phyloP scores from a whole-genome alignment of 257 asterid genomes.

The Buddleja alternifolia region DNA sequence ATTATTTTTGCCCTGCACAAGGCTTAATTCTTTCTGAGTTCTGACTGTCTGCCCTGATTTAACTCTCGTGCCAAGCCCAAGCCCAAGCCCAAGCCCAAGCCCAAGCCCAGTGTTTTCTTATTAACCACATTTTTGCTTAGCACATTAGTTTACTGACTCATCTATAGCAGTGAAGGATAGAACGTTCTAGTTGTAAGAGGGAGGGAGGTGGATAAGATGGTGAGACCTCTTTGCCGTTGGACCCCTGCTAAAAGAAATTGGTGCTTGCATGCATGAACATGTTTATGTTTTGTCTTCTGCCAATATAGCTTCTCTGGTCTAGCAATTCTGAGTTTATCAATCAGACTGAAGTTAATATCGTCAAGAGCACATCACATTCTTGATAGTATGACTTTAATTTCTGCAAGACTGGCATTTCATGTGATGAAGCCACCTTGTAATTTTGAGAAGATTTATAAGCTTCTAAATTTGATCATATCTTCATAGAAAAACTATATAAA shows the following conservation, averaged over 20 bases:
- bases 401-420: neutral
- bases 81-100: neutral
- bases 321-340: neutral
- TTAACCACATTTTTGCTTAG: neutral
- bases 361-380: neutral
- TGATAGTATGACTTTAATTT: neutral
- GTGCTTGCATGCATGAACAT: neutral
- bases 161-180: neutral
- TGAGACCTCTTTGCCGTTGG: neutral
- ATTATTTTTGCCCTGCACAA: neutral
- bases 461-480: neutral
- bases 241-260: neutral
- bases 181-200: neutral
- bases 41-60: no score
- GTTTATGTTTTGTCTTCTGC: neutral
- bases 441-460: neutral
- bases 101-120: neutral
- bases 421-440: neutral
- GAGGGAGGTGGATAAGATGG: neutral
- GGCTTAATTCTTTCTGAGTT: no score
- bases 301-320: neutral
- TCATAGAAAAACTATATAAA: neutral
- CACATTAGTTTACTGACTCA: neutral
- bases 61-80: neutral
- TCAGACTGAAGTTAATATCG: neutral